Percentiles rank a stretch among this genome's conserved stretches.
These are phyloP conservation scores for Botryobasidium botryosum DNA, from an alignment of 768 basidiomycete species.

Conservation along the genomic window DNA sequence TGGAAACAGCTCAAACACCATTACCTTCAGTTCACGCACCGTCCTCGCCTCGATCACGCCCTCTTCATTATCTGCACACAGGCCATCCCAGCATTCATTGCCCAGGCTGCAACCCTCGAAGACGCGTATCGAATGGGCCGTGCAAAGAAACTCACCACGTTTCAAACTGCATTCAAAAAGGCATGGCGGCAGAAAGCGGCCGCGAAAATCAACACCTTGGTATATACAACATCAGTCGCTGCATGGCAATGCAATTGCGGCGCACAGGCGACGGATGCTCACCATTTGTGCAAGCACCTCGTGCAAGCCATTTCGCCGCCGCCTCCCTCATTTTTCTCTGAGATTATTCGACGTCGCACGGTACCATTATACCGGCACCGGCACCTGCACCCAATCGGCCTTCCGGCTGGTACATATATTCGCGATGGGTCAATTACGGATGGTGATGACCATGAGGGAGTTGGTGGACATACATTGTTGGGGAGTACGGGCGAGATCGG, in stretches of 20 bases:
- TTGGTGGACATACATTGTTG: not conserved
- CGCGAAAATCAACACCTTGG: not conserved
- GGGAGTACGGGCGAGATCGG: not conserved
- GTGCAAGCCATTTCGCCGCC: not conserved
- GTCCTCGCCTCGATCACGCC: conserved; percentile 20
- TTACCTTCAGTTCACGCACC: conserved; percentile 16
- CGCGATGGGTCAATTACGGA: not conserved
- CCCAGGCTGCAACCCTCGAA: no score
- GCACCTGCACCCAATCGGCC: no score
- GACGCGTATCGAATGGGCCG: not conserved
- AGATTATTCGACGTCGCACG: no score
- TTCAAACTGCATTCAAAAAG: not conserved
- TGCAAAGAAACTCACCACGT: not conserved
- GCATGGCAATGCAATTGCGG: conserved; percentile 4
- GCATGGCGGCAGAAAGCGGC: not conserved
- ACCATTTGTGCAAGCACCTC: conserved; percentile 5
- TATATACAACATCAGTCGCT: not conserved
- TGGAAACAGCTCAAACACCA: conserved; percentile 20
- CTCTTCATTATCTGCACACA: conserved; percentile 19
- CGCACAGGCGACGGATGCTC: not conserved
- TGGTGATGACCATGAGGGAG: no score
- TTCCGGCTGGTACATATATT: not conserved
- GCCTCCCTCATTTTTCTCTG: not conserved
- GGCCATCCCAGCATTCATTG: conserved; percentile 14
- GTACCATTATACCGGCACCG: no score